phyloP scores from a whole-genome alignment of 1,284 basidiomycete genomes.

The Rhizoctonia solani region DNA sequence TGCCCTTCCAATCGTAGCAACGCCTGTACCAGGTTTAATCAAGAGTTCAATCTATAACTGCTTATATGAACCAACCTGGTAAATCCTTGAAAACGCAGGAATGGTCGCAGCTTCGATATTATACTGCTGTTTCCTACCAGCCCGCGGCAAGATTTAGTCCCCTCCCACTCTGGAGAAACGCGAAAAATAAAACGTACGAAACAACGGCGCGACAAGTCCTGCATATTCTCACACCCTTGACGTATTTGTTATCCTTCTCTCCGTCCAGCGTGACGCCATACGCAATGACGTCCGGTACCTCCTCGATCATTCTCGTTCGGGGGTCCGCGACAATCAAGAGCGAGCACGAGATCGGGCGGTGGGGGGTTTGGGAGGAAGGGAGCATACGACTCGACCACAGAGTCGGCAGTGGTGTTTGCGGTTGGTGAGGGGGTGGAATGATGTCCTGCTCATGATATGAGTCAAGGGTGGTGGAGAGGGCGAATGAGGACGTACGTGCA shows the following conservation, averaged over 20 bases:
- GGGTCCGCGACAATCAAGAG: constrained; percentile 79
- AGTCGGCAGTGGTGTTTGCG: constrained; percentile 97
- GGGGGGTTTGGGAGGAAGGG: constrained; percentile 77
- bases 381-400: constrained; percentile 91
- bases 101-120: constrained; percentile 65
- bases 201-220: constrained; percentile 77
- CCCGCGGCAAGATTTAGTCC: not conserved
- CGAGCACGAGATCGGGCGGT: constrained; percentile 75
- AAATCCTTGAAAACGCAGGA: constrained; percentile 69
- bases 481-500: constrained; percentile 65
- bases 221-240: constrained; percentile 85
- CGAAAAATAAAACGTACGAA: constrained; percentile 62
- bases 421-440: constrained; percentile 88
- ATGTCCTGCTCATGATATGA: constrained; percentile 53
- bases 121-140: constrained; percentile 74
- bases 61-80: constrained; percentile 57
- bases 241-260: constrained; percentile 75
- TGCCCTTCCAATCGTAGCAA: constrained; percentile 79
- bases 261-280: constrained; percentile 65
- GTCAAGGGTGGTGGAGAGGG: not conserved
- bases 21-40: constrained; percentile 49
- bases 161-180: not conserved
- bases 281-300: constrained; percentile 81
- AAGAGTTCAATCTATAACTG: not conserved
- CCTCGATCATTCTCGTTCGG: constrained; percentile 73